phyloP scores from a whole-genome alignment of 2,329 filamentous ascomycete genomes.

The Apiospora arundinis region DNA sequence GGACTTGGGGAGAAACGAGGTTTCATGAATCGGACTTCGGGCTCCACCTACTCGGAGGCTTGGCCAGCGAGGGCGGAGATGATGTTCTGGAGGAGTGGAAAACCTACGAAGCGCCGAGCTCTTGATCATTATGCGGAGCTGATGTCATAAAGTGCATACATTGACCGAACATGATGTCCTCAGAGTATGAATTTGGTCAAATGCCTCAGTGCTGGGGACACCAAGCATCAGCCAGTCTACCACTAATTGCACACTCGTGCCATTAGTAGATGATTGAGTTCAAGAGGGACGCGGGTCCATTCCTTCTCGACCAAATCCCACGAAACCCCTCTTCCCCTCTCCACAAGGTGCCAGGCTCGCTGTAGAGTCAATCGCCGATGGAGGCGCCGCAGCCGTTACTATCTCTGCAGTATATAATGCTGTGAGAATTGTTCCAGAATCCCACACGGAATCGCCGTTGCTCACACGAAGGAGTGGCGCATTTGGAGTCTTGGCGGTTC shows the following conservation, averaged over 20 bases:
- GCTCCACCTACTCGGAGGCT: neutral
- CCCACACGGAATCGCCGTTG: neutral
- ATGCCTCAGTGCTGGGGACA: neutral
- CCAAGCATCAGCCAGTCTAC: neutral
- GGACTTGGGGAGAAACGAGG: neutral
- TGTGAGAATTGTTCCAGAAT: neutral
- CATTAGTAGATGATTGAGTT: neutral
- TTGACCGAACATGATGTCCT: neutral
- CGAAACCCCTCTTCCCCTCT: neutral
- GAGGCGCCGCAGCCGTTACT: neutral
- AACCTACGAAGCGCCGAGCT: neutral
- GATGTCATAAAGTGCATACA: slow-evolving; percentile 3
- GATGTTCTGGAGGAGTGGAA: slow-evolving; percentile 3
- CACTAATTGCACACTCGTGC: neutral
- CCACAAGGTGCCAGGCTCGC: neutral
- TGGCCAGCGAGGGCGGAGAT: slow-evolving; percentile 13
- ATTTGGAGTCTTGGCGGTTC: neutral
- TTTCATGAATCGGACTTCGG: neutral
- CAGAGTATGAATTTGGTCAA: neutral
- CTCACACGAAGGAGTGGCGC: slow-evolving; percentile 4
- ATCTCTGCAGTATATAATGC: neutral
- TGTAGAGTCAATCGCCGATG: neutral
- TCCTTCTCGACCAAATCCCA: neutral
- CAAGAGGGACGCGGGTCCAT: neutral
- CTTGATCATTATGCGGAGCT: neutral